These are phyloP conservation scores for Chimonanthus praecox DNA, from an alignment of 164 flowering plant genomes.

Conservation along the genomic window DNA sequence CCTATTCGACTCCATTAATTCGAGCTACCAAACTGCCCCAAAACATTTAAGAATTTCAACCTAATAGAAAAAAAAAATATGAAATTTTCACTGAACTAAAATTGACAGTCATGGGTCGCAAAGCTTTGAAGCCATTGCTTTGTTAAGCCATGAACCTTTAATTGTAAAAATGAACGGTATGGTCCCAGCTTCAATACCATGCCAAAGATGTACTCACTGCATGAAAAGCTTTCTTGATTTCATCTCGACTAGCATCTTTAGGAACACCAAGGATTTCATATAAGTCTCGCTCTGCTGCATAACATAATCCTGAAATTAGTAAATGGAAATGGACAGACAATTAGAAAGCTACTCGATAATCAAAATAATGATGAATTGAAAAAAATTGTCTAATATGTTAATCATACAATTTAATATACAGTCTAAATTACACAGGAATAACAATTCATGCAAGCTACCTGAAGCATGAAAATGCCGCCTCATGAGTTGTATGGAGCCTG, in stretches of 20 bases:
- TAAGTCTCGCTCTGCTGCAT: slow-evolving; percentile 36
- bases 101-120: neutral
- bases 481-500: slow-evolving; percentile 4
- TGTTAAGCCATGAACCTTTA: neutral
- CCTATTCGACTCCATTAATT: no score
- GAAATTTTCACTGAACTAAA: neutral
- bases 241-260: slow-evolving; percentile 57
- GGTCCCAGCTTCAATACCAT: neutral
- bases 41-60: neutral
- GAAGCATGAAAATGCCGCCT: slow-evolving; percentile 58
- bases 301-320: slow-evolving; percentile 29
- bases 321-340: neutral
- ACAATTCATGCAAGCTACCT: slow-evolving; percentile 28
- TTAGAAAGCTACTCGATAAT: neutral
- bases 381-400: neutral
- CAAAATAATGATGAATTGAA: neutral
- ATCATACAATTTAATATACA: no score
- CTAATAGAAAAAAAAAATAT: neutral
- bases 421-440: neutral
- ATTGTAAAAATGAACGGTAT: neutral
- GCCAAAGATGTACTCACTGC: slow-evolving; percentile 33
- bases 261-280: slow-evolving; percentile 76
- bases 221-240: slow-evolving; percentile 87
- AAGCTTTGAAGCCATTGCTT: neutral
- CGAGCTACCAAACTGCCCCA: neutral